Conservation (phyloP, 2,329 filamentous ascomycete genomes). For the Myriosclerotinia scirpicola region DNA sequence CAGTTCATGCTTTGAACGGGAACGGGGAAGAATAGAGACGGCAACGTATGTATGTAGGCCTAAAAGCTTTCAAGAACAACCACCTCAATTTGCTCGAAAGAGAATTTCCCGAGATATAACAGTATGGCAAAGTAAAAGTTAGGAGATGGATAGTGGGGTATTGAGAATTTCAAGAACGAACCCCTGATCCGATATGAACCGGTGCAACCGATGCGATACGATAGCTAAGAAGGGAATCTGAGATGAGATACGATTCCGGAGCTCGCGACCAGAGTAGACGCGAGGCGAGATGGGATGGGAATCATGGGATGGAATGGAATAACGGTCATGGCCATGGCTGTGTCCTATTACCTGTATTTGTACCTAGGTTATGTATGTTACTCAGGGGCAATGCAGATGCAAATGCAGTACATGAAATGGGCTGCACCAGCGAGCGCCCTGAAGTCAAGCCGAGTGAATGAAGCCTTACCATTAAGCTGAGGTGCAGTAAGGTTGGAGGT, state of each 20-base stretch:
- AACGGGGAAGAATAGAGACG: neutral
- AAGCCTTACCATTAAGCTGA: constrained; percentile 18
- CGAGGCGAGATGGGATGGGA: constrained; percentile 6
- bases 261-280: constrained; percentile 5
- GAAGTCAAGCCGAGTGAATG: constrained; percentile 13
- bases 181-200: constrained; percentile 18
- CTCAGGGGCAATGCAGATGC: constrained; percentile 20
- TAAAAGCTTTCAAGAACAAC: neutral
- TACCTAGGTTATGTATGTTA: neutral
- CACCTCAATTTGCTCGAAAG: constrained; percentile 1
- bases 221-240: neutral
- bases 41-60: neutral
- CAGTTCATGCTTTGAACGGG: neutral
- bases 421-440: constrained; percentile 10
- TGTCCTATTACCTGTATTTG: constrained; percentile 12
- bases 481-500: constrained; percentile 15
- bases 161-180: constrained; percentile 7
- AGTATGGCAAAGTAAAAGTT: neutral
- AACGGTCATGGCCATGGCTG: constrained; percentile 3
- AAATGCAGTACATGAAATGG: constrained; percentile 19
- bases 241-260: neutral
- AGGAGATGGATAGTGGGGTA: constrained; percentile 12
- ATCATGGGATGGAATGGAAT: constrained; percentile 2
- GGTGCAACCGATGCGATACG: constrained; percentile 7
- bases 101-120: neutral